A percentile compares a stretch with the other conserved stretches of the same genome.
These are phyloP conservation scores for Yamadazyma nakazawae DNA, from an alignment of 805 yeast species.

Conservation along the genomic window DNA sequence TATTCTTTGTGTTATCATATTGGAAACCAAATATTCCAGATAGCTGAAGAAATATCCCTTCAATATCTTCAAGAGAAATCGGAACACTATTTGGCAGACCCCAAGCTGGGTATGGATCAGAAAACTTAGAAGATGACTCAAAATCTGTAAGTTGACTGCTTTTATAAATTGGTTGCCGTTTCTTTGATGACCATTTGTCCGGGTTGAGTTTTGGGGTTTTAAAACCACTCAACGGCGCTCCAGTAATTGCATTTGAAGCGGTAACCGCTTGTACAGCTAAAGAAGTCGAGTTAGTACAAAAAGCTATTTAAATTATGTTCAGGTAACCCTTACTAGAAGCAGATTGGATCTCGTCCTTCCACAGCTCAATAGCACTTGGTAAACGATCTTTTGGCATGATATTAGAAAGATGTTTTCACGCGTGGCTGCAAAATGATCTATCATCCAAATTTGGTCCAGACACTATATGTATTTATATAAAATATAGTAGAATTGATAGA, in stretches of 20 bases:
- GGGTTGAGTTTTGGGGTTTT: slow-evolving; percentile 32
- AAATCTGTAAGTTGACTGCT: slow-evolving; percentile 1
- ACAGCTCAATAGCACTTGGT: not conserved
- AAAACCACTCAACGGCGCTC: slow-evolving; percentile 35
- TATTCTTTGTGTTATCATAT: slow-evolving; percentile 58
- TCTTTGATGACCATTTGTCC: slow-evolving; percentile 41
- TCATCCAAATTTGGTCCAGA: not conserved
- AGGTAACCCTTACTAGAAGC: slow-evolving; percentile 21
- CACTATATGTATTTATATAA: not conserved
- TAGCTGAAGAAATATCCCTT: slow-evolving; percentile 51
- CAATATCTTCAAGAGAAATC: slow-evolving; percentile 51
- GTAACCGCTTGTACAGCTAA: slow-evolving; percentile 4
- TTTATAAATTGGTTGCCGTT: slow-evolving; percentile 16
- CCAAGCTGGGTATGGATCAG: slow-evolving; percentile 60
- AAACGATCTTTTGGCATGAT: slow-evolving; percentile 3
- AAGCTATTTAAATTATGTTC: not conserved
- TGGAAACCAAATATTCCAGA: slow-evolving; percentile 66
- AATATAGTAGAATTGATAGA: no score
- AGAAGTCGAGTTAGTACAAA: not conserved
- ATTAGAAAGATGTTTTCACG: not conserved
- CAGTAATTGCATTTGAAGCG: slow-evolving; percentile 10
- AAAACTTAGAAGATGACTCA: slow-evolving; percentile 16
- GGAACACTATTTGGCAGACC: slow-evolving; percentile 39
- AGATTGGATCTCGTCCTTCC: slow-evolving; percentile 4
- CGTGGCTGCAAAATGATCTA: slow-evolving; percentile 1